phyloP scores from a whole-genome alignment of 2,329 filamentous ascomycete species.

The Talaromyces amestolkiae region DNA sequence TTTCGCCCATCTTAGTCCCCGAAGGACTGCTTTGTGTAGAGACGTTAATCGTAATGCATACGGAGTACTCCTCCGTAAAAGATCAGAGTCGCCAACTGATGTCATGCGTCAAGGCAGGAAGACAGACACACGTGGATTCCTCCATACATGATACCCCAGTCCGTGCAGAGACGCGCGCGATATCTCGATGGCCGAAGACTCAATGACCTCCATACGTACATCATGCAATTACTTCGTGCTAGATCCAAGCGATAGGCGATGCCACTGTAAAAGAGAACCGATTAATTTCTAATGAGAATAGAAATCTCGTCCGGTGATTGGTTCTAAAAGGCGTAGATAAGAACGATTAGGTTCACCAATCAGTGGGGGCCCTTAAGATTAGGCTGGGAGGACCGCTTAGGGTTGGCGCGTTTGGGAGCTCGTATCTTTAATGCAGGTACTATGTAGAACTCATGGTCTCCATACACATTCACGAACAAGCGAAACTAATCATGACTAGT shows the following conservation, averaged over 20 bases:
- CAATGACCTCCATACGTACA: background rate
- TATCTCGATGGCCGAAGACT: background rate
- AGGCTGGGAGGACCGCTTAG: background rate
- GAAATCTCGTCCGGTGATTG: slow-evolving; percentile 13
- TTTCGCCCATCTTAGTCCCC: too few relatives aligned
- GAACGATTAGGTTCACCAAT: slow-evolving; percentile 16
- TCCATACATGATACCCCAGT: slow-evolving; percentile 1
- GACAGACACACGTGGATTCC: background rate
- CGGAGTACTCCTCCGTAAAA: background rate
- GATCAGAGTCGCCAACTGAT: slow-evolving; percentile 1
- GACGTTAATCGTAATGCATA: background rate
- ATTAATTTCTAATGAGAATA: slow-evolving; percentile 10
- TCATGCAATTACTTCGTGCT: background rate
- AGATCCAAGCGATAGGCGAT: background rate
- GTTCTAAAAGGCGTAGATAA: slow-evolving; percentile 14
- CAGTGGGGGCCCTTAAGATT: background rate
- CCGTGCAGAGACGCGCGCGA: slow-evolving; percentile 4
- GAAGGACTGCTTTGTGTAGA: background rate
- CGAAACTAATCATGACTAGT: slow-evolving; percentile 1
- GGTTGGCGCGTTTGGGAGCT: background rate
- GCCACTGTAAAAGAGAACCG: background rate
- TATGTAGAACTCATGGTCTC: background rate
- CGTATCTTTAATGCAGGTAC: slow-evolving; percentile 4
- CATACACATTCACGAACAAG: background rate
- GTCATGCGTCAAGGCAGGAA: background rate